phyloP scores from a whole-genome alignment of 1,284 basidiomycete genomes.

The Thelephora terrestris region DNA sequence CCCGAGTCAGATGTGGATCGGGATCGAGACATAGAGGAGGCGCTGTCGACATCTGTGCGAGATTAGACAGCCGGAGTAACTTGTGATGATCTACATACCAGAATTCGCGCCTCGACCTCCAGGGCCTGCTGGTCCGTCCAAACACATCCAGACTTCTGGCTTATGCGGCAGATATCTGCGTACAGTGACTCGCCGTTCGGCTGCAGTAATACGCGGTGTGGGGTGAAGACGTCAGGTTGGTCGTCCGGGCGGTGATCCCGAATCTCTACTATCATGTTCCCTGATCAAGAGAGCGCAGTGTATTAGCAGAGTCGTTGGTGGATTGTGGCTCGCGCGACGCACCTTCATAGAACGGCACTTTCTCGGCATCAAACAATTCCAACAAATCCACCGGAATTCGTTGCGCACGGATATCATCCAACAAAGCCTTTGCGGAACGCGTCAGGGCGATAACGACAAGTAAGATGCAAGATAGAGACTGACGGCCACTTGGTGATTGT shows the following conservation, averaged over 20 bases:
- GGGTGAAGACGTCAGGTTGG: neutral
- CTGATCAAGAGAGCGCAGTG: slow-evolving; percentile 24
- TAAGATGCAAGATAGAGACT: slow-evolving; percentile 3
- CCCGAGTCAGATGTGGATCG: slow-evolving; percentile 59
- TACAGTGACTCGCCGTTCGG: slow-evolving; percentile 67
- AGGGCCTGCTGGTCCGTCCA: slow-evolving; percentile 64
- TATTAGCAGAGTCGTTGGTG: neutral
- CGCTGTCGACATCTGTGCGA: slow-evolving; percentile 53
- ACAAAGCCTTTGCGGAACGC: slow-evolving; percentile 39
- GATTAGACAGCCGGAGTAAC: slow-evolving; percentile 7
- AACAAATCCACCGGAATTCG: slow-evolving; percentile 76
- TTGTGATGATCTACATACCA: slow-evolving; percentile 35
- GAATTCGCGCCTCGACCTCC: slow-evolving; percentile 57
- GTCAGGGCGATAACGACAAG: slow-evolving; percentile 10
- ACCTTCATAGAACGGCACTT: slow-evolving; percentile 75
- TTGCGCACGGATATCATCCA: slow-evolving; percentile 70
- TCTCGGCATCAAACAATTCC: slow-evolving; percentile 59
- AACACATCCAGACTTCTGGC: slow-evolving; percentile 39
- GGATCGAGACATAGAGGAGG: slow-evolving; percentile 69
- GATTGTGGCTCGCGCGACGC: slow-evolving; percentile 3
- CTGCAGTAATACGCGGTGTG: slow-evolving; percentile 52
- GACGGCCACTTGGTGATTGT: slow-evolving; percentile 69
- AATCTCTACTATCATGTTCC: slow-evolving; percentile 73
- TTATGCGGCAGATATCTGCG: slow-evolving; percentile 63
- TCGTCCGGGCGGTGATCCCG: slow-evolving; percentile 50